Conservation (phyloP, 176 grass and related monocot species). For the Puya raimondii region DNA sequence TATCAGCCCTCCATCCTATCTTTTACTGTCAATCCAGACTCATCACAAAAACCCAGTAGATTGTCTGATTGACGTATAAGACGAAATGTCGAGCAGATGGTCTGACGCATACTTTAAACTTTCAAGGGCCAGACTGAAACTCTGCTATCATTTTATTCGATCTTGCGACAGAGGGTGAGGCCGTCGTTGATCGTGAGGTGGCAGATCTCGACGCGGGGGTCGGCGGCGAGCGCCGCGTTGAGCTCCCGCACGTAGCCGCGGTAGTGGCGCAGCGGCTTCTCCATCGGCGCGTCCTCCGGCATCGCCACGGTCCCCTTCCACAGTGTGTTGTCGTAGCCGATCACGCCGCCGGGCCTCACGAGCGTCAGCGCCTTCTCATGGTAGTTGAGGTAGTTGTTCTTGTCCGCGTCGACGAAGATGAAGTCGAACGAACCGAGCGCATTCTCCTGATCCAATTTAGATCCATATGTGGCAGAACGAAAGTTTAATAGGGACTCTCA, state of each 20-base stretch:
- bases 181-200: slow-evolving; percentile 90
- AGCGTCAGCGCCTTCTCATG: slow-evolving; percentile 79
- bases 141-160: slow-evolving; percentile 30
- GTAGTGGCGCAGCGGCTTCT: slow-evolving; percentile 78
- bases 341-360: slow-evolving; percentile 66
- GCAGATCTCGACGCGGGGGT: slow-evolving; percentile 81
- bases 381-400: slow-evolving; percentile 99
- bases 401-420: slow-evolving; percentile 94
- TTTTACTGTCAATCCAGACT: too few species aligned
- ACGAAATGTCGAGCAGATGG: too few species aligned
- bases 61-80: too few species aligned
- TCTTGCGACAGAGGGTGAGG: slow-evolving; percentile 76
- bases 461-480: too few species aligned
- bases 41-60: too few species aligned
- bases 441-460: slow-evolving; percentile 23
- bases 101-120: too few species aligned
- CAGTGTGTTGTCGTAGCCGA: slow-evolving; percentile 97
- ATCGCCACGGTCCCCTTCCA: slow-evolving; percentile 89
- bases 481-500: too few species aligned
- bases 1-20: too few species aligned
- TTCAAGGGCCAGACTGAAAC: too few species aligned
- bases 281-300: slow-evolving; percentile 75
- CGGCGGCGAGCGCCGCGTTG: slow-evolving; percentile 91
- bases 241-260: slow-evolving; percentile 78
- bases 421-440: slow-evolving; percentile 74